phyloP scores from a whole-genome alignment of 805 yeast genomes.

The Kodamaea lidongshanica region DNA sequence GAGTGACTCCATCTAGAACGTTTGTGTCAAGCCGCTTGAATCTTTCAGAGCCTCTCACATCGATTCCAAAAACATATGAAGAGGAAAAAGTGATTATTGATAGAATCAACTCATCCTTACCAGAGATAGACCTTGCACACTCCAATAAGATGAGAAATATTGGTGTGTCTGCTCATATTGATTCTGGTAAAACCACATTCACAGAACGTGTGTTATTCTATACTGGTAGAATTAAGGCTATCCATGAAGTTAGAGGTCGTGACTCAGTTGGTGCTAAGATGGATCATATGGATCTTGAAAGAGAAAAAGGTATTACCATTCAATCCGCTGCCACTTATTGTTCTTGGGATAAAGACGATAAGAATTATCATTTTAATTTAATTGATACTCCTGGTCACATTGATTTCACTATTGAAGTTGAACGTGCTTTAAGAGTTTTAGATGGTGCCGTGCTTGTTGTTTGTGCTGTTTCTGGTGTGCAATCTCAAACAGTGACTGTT shows the following conservation, averaged over 20 bases:
- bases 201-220: slow-evolving; percentile 95
- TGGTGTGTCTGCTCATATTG: slow-evolving; percentile 97
- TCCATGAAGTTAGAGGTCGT: slow-evolving; percentile 94
- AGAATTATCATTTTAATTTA: slow-evolving; percentile 79
- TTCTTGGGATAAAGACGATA: slow-evolving; percentile 77
- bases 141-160: slow-evolving; percentile 75
- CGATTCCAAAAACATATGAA: slow-evolving; percentile 47
- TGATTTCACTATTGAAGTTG: slow-evolving; percentile 98
- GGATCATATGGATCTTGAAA: slow-evolving; percentile 98
- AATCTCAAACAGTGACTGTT: slow-evolving; percentile 96
- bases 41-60: slow-evolving; percentile 7
- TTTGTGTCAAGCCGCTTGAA: slow-evolving; percentile 2
- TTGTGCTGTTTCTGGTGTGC: slow-evolving; percentile 98
- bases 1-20: too few relatives aligned
- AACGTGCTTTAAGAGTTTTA: slow-evolving; percentile 93
- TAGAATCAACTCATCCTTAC: slow-evolving; percentile 43
- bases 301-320: slow-evolving; percentile 97
- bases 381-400: slow-evolving; percentile 99
- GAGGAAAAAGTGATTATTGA: slow-evolving; percentile 70
- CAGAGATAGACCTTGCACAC: slow-evolving; percentile 46
- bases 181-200: slow-evolving; percentile 96
- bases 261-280: slow-evolving; percentile 98
- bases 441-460: slow-evolving; percentile 98
- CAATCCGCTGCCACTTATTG: slow-evolving; percentile 99
- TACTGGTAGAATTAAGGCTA: slow-evolving; percentile 95